These are phyloP conservation scores for Fusarium gaditjirri DNA, from an alignment of 2,329 filamentous ascomycete species.

Conservation along the genomic window DNA sequence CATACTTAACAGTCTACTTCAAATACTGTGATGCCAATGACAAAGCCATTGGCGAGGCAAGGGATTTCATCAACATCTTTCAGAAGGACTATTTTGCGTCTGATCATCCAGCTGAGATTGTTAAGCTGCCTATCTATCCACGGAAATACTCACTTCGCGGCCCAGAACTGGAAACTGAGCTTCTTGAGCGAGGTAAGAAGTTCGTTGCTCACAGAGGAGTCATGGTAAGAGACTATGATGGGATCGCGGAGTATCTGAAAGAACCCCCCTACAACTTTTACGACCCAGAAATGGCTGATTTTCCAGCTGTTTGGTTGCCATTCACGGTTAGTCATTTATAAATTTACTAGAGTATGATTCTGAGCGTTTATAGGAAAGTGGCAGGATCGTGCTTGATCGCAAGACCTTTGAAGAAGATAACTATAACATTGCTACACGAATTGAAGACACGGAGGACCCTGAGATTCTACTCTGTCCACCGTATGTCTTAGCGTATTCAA, in stretches of 20 bases:
- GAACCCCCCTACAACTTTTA: not conserved
- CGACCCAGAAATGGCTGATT: not conserved
- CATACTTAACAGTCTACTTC: not conserved
- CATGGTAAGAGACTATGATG: not conserved
- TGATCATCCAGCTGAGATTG: not conserved
- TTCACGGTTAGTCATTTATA: too few relatives aligned
- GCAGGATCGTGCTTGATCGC: not conserved
- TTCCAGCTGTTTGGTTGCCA: not conserved
- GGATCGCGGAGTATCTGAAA: not conserved
- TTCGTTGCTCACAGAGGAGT: too few relatives aligned
- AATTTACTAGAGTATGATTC: too few relatives aligned
- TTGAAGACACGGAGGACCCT: not conserved
- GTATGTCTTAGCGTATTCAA: not conserved
- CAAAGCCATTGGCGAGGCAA: accelerated
- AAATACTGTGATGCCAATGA: not conserved
- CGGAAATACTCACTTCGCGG: too few relatives aligned
- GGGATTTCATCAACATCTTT: too few relatives aligned
- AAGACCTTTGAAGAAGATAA: not conserved
- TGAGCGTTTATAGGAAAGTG: too few relatives aligned
- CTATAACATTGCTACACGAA: too few relatives aligned
- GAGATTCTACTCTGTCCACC: not conserved
- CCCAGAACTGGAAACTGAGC: not conserved
- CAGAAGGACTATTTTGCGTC: not conserved
- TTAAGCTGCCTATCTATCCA: too few relatives aligned
- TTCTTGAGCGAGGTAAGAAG: not conserved